A percentile compares a stretch with the other conserved stretches of the same genome.
phyloP scores from a whole-genome alignment of 83 land plant genomes.

The Isoetes engelmannii region DNA sequence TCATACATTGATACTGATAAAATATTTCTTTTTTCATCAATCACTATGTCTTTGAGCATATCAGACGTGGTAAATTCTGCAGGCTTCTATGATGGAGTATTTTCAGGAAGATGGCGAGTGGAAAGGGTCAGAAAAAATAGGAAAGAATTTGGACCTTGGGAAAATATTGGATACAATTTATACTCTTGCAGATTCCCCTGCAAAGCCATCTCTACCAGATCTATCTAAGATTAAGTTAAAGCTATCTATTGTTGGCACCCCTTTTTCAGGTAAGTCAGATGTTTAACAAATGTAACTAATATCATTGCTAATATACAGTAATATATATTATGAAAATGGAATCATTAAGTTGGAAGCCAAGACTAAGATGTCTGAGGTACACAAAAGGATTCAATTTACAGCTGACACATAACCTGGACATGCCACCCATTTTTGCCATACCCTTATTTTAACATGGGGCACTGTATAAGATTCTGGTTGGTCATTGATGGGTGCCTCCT shows the following conservation, averaged over 20 bases:
- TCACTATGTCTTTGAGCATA: too few species aligned
- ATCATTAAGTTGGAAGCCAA: too few species aligned
- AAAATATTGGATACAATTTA: constrained; percentile 17
- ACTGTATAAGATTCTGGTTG: too few species aligned
- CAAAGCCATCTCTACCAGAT: constrained; percentile 14
- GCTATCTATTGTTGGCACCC: constrained; percentile 20
- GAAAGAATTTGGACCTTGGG: constrained; percentile 22
- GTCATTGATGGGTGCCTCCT: too few species aligned
- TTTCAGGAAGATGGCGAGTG: constrained; percentile 23
- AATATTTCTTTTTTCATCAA: too few species aligned
- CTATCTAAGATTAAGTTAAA: constrained; percentile 10
- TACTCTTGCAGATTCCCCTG: constrained; percentile 16
- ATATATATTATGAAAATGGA: not conserved
- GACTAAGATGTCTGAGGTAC: too few species aligned
- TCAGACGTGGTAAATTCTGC: not conserved
- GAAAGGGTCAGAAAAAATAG: constrained; percentile 18
- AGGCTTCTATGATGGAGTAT: constrained; percentile 20
- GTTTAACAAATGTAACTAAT: not conserved
- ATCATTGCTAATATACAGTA: not conserved
- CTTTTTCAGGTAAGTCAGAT: constrained; percentile 21
- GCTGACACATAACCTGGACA: too few species aligned
- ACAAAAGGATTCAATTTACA: too few species aligned
- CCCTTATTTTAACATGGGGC: too few species aligned
- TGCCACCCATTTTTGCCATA: too few species aligned
- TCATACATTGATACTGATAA: too few species aligned